Evolutionary conservation across 75 land plant species (phyloP), one percentile per base, ranked within the genome.

Genomic region (Sequoia sempervirens): DNA sequence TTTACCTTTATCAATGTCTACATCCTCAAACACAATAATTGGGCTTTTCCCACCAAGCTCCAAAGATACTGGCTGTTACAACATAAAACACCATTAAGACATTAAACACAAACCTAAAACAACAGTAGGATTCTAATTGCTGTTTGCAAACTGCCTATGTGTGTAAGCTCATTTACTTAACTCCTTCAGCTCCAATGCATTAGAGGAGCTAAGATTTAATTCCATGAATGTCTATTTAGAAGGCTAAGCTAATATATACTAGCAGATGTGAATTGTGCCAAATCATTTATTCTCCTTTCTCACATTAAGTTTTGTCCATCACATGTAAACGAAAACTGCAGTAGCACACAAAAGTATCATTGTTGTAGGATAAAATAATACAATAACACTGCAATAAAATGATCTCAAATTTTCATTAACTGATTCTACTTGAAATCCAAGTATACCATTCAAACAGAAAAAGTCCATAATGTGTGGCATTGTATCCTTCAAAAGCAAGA

Each of bases 11-110:
- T 93, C 94, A 80, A 96, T 87, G 80, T 98, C 99, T 80, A 92
- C 96, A 92, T 96, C 99, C 75, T 98, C 99, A 89, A 98, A 98
- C 36, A 98, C 94, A 85, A 98, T 66, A 64, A 98, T 95, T n/a
- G 99, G 99, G 84, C 99, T 96, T 87, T 98, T 98, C 23, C 99
- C 99, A 79, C 99, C 99, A 82, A 98, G 97, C 83, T 98, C 99
- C 92, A 98, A 72, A 23, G 99, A 89, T 81, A 98, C 99, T 84
- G 99, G 99, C 99, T 98, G 91, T 82, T 81, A 28, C 54, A 26
- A 84, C 53, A 68, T 34, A 82, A 82, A 82, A 61, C 28, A 61
- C 99, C 96, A 90, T 81, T 81, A 28, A 82, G 36, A 84, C n/a
- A 70, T n/a, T 47, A 28, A 41, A 7, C 30, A 75, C 23, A 40